Evolutionary conservation across 495 filamentous ascomycete genomes (phyloP).

Genomic region (Niebla homalea): DNA sequence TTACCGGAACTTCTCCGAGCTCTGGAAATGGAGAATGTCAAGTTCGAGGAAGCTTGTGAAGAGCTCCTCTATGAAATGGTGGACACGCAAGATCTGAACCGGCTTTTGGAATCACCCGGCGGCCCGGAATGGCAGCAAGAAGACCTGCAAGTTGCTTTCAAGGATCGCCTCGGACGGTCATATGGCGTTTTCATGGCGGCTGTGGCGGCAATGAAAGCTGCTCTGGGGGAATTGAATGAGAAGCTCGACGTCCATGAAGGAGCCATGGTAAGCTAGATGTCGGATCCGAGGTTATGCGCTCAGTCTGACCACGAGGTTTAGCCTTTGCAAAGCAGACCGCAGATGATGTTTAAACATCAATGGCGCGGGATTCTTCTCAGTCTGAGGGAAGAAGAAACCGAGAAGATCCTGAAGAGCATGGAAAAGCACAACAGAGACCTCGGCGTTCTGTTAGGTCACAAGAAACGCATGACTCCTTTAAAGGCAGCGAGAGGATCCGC

Average conservation of each 20-base stretch:
- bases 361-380: constrained; percentile 10
- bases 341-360: constrained; percentile 6
- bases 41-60: constrained; percentile 16
- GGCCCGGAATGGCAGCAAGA: constrained; percentile 8
- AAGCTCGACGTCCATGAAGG: constrained; percentile 8
- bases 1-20: constrained; percentile 2
- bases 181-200: constrained; percentile 6
- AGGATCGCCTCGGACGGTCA: constrained; percentile 9
- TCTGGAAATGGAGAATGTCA: constrained; percentile 11
- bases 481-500: constrained; percentile 1
- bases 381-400: constrained; percentile 9
- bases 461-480: neutral
- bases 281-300: no score
- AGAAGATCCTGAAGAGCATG: constrained; percentile 7
- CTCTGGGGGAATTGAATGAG: constrained; percentile 10
- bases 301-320: no score
- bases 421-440: constrained; percentile 12
- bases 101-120: constrained; percentile 11
- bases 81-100: constrained; percentile 5
- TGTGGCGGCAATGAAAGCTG: constrained; percentile 6
- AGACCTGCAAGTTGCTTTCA: constrained; percentile 8
- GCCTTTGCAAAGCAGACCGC: neutral
- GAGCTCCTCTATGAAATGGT: constrained; percentile 15
- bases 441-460: constrained; percentile 5
- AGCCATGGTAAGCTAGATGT: constrained; percentile 1